phyloP scores from a whole-genome alignment of 495 filamentous ascomycete species.

The Penicillium cosmopolitanum region DNA sequence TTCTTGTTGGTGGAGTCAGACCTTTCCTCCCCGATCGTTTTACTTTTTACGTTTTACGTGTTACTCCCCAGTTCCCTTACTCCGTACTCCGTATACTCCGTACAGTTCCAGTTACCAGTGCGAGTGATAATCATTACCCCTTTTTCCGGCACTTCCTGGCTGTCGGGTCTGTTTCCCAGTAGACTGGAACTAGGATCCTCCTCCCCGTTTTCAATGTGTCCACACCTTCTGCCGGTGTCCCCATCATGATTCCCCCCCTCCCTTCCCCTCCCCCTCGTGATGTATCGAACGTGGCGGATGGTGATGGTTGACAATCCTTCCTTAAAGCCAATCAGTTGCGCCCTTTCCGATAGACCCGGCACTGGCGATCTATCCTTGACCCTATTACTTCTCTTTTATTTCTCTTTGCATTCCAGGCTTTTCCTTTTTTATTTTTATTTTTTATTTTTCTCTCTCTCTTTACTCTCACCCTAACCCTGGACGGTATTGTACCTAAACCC shows the following conservation, averaged over 20 bases:
- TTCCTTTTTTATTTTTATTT: not conserved
- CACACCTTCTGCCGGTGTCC: conserved; percentile 7
- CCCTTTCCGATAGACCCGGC: conserved; percentile 17
- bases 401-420: not conserved
- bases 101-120: not conserved
- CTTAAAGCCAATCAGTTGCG: conserved; percentile 20
- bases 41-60: not conserved
- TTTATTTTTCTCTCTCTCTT: conserved; percentile 3
- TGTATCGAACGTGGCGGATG: conserved; percentile 35
- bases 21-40: conserved; percentile 6
- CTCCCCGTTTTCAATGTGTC: not conserved
- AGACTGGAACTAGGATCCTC: conserved; percentile 1
- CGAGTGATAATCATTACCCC: conserved; percentile 2
- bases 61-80: no score
- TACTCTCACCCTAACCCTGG: not conserved
- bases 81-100: not conserved
- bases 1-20: conserved; percentile 3
- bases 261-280: conserved; percentile 22
- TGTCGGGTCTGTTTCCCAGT: conserved; percentile 4
- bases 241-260: conserved; percentile 8
- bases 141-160: conserved; percentile 1
- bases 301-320: conserved; percentile 9
- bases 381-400: not conserved
- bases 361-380: conserved; percentile 6
- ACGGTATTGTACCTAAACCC: not conserved